These are phyloP conservation scores for Cladophialophora exuberans DNA, from an alignment of 2,329 filamentous ascomycete genomes.

Conservation along the genomic window DNA sequence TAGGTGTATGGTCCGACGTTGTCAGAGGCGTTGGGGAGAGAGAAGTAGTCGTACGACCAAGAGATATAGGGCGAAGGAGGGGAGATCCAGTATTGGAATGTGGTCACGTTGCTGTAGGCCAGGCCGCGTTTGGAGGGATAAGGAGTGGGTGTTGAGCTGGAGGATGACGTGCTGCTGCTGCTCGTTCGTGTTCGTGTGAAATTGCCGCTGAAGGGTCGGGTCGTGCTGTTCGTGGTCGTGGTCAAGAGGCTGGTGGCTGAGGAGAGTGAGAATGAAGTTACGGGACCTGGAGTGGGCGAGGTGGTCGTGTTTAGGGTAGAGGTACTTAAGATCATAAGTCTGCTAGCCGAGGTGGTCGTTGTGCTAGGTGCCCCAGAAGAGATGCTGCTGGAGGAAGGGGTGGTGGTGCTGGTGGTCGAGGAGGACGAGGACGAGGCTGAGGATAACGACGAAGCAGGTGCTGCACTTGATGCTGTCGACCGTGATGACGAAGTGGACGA, in stretches of 20 bases:
- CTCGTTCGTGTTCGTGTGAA: conserved; percentile 4
- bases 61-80: conserved; percentile 33
- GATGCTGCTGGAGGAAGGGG: too few relatives aligned
- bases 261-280: too few relatives aligned
- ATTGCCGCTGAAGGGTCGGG: too few relatives aligned
- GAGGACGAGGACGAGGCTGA: not conserved
- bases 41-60: conserved; percentile 52
- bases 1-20: conserved; percentile 42
- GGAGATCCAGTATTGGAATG: conserved; percentile 23
- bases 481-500: not conserved
- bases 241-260: not conserved
- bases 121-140: conserved; percentile 38
- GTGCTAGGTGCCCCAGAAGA: too few relatives aligned
- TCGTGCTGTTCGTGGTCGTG: not conserved
- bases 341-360: too few relatives aligned
- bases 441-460: not conserved
- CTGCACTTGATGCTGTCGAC: not conserved
- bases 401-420: not conserved
- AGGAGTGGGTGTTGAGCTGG: not conserved
- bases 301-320: too few relatives aligned
- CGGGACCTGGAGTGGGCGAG: too few relatives aligned
- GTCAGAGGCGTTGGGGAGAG: conserved; percentile 36
- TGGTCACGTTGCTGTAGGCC: conserved; percentile 44
- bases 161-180: conserved; percentile 2
- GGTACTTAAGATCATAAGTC: too few relatives aligned